Conservation (phyloP, 1,139 yeast species). For the Entelexis sorbosivorans region DNA sequence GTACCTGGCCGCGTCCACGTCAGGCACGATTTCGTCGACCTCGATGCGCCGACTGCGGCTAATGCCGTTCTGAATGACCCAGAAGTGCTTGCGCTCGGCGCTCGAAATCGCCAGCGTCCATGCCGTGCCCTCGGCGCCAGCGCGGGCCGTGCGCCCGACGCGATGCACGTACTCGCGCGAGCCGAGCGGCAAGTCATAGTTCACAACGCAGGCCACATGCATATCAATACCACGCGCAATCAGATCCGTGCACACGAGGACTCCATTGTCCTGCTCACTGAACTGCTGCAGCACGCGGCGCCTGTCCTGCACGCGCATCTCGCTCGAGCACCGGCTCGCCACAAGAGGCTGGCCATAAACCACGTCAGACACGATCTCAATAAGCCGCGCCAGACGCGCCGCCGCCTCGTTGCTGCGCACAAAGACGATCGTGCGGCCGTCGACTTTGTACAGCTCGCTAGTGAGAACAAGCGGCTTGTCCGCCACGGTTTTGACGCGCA, state of each 20-base stretch:
- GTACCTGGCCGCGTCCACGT: conserved; percentile 28
- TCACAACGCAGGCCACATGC: conserved; percentile 61
- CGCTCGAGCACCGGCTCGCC: conserved; percentile 32
- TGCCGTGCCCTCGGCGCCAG: conserved; percentile 66
- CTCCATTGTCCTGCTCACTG: conserved; percentile 38
- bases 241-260: conserved; percentile 80
- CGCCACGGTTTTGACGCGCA: conserved; percentile 28
- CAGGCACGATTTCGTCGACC: conserved; percentile 15
- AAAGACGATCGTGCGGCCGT: conserved; percentile 44
- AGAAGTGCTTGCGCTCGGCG: conserved; percentile 63
- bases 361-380: conserved; percentile 38
- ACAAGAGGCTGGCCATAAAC: conserved; percentile 23
- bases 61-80: conserved; percentile 28
- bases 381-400: conserved; percentile 55
- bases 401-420: conserved; percentile 83
- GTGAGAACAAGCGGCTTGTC: conserved; percentile 64
- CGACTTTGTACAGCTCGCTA: conserved; percentile 36
- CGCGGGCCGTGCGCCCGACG: conserved; percentile 95
- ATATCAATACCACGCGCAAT: conserved; percentile 93
- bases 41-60: conserved; percentile 21
- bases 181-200: conserved; percentile 83
- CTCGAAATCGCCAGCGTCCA: conserved; percentile 59
- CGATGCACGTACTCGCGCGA: conserved; percentile 89
- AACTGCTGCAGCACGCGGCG: conserved; percentile 43
- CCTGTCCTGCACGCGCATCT: conserved; percentile 30